These are phyloP conservation scores for Geotrichum cucujoidarum DNA, from an alignment of 1,139 yeast genomes.

Conservation along the genomic window DNA sequence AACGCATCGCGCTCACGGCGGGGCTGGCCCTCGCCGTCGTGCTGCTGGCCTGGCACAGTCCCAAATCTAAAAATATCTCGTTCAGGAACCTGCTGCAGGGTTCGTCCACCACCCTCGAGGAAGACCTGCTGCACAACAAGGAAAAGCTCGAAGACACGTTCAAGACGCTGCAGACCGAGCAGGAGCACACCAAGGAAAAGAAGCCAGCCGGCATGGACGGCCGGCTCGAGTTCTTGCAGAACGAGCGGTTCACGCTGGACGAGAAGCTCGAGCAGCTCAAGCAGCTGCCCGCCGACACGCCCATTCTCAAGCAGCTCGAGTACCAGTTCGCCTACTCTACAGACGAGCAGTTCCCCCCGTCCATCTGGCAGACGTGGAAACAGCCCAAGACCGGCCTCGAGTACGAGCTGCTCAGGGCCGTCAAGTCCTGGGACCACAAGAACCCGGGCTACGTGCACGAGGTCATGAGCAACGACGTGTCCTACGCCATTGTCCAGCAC, in stretches of 20 bases:
- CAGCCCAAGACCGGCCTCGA: constrained; percentile 47
- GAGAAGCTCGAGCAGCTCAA: constrained; percentile 54
- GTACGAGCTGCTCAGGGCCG: constrained; percentile 46
- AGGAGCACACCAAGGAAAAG: constrained; percentile 40
- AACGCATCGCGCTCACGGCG: constrained; percentile 35
- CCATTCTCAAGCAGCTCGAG: constrained; percentile 43
- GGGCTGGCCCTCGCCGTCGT: constrained; percentile 37
- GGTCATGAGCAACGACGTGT: constrained; percentile 65
- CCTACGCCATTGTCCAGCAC: constrained; percentile 57
- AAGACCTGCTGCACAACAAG: constrained; percentile 42
- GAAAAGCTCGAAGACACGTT: constrained; percentile 44
- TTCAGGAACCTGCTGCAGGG: constrained; percentile 41
- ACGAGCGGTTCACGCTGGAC: constrained; percentile 48
- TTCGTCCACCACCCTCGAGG: constrained; percentile 36
- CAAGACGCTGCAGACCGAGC: constrained; percentile 47
- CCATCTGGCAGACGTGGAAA: constrained; percentile 97
- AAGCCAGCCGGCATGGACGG: constrained; percentile 39
- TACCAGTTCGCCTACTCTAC: constrained; percentile 67
- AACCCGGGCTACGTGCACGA: constrained; percentile 66
- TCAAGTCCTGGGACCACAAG: constrained; percentile 52
- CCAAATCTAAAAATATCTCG: constrained; percentile 34
- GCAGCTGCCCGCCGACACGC: constrained; percentile 54
- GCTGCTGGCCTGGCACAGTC: constrained; percentile 34
- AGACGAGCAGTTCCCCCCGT: constrained; percentile 56
- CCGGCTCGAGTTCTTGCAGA: constrained; percentile 46